Conservation (phyloP, 192 early-diverging fungal species). For the Linnemannia hyalina region DNA sequence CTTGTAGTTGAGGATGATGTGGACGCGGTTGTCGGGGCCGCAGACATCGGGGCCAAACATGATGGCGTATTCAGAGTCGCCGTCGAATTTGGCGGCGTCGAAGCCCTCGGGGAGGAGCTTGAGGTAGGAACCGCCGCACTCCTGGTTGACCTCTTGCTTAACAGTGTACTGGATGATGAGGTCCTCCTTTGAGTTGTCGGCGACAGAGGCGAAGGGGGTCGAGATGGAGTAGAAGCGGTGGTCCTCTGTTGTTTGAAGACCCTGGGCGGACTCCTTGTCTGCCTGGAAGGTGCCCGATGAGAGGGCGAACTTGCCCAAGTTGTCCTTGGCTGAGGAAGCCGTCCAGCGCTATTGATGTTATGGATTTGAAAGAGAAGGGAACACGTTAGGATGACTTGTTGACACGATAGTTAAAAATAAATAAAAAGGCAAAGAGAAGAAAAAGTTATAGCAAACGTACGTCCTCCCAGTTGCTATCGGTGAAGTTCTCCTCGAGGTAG, state of each 20-base stretch:
- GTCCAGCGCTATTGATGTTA: conserved; percentile 73
- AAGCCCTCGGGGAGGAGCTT: conserved; percentile 90
- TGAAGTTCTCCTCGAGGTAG: conserved; percentile 92
- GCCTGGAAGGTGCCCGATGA: conserved; percentile 81
- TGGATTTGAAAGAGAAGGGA: conserved; percentile 4
- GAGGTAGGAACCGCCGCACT: conserved; percentile 95
- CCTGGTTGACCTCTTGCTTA: conserved; percentile 91
- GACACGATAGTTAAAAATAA: not conserved
- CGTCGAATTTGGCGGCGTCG: conserved; percentile 83
- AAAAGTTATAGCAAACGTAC: conserved; percentile 29
- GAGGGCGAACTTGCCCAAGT: conserved; percentile 82
- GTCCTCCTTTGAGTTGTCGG: conserved; percentile 88
- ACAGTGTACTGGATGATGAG: conserved; percentile 90
- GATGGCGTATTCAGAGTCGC: conserved; percentile 85
- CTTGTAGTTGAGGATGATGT: conserved; percentile 97
- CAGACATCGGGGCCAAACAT: conserved; percentile 97
- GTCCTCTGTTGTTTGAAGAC: conserved; percentile 86
- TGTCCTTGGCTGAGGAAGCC: conserved; percentile 70
- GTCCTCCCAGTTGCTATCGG: conserved; percentile 68
- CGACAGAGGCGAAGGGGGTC: conserved; percentile 76
- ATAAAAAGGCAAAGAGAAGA: not conserved
- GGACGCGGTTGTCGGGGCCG: conserved; percentile 90
- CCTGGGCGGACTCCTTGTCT: conserved; percentile 74
- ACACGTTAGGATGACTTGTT: not conserved
- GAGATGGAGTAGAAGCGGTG: conserved; percentile 89